A percentile compares a stretch with the other conserved stretches of the same genome.
phyloP scores from a whole-genome alignment of 2,329 filamentous ascomycete genomes.

The Claviceps cyperi region DNA sequence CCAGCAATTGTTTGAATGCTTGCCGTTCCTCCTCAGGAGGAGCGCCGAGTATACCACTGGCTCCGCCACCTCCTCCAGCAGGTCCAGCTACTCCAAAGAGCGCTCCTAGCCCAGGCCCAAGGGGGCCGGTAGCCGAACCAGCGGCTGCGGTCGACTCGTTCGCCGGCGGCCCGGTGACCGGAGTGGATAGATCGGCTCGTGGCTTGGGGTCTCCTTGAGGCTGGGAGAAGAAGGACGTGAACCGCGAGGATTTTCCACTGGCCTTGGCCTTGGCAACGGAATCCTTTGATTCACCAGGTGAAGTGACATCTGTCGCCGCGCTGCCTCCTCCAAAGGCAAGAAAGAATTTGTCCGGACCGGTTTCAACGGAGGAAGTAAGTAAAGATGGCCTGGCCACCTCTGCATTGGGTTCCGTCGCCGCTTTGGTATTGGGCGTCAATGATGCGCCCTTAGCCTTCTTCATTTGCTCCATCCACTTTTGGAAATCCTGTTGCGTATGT shows the following conservation, averaged over 20 bases:
- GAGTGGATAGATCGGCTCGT: conserved; percentile 34
- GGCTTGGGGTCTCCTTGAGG: conserved; percentile 35
- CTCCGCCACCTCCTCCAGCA: background rate
- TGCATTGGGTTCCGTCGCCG: conserved; percentile 20
- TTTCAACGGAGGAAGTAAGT: conserved; percentile 48
- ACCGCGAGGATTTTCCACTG: conserved; percentile 58
- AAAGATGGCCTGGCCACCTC: conserved; percentile 39
- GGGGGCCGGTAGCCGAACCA: conserved; percentile 3
- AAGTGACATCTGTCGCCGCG: conserved; percentile 31
- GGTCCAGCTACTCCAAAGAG: conserved; percentile 1
- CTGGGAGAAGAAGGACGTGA: conserved; percentile 61
- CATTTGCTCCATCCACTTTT: conserved; percentile 89
- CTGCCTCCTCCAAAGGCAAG: conserved; percentile 34
- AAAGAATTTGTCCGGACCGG: conserved; percentile 67
- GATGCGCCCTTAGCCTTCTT: conserved; percentile 43
- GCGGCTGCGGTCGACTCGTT: conserved; percentile 5
- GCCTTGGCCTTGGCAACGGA: conserved; percentile 36
- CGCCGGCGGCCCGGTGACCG: conserved; percentile 20
- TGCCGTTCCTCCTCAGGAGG: conserved; percentile 58
- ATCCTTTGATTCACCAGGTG: conserved; percentile 32
- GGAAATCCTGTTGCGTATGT: conserved; percentile 81
- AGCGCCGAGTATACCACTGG: background rate
- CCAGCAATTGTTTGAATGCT: conserved; percentile 68
- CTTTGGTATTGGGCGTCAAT: conserved; percentile 13
- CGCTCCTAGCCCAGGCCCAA: conserved; percentile 2